Evolutionary conservation across 176 grass and related monocot genomes (phyloP).

Genomic region (Oryza glaberrima): DNA sequence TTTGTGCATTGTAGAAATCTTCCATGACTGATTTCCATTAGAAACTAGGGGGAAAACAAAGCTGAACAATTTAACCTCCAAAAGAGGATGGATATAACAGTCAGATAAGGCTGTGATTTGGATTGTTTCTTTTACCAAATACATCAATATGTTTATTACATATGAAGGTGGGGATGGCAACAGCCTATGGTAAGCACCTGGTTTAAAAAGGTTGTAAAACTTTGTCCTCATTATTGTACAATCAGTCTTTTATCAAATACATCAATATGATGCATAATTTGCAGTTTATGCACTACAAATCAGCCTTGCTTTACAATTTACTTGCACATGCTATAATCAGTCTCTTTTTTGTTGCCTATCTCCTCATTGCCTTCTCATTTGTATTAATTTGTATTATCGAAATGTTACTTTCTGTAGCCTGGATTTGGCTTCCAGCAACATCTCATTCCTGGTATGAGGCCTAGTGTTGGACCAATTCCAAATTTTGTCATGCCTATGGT

Average conservation of each 20-base stretch:
- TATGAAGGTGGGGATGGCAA: background rate
- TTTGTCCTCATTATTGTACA: background rate
- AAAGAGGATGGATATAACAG: too few species aligned
- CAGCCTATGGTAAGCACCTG: background rate
- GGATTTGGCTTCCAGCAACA: slow-evolving; percentile 81
- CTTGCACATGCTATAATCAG: background rate
- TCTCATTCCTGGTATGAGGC: slow-evolving; percentile 77
- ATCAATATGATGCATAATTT: background rate
- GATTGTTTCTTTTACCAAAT: background rate
- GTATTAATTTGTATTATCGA: background rate
- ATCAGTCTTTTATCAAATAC: too few species aligned
- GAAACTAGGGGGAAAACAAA: background rate
- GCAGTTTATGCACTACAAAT: background rate
- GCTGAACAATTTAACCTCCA: too few species aligned
- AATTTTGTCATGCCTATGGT: slow-evolving; percentile 73
- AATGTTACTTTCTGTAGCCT: slow-evolving; percentile 39
- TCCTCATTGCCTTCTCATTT: background rate
- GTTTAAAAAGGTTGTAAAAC: background rate
- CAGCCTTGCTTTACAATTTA: background rate
- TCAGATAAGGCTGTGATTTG: background rate
- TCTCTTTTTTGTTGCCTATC: background rate
- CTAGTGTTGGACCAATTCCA: slow-evolving; percentile 58
- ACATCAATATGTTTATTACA: background rate
- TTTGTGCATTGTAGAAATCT: background rate
- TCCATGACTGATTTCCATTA: background rate